Percentiles rank a stretch among this genome's conserved stretches.
Evolutionary conservation across 805 yeast genomes (phyloP).

Genomic region (Brettanomyces sp.): DNA sequence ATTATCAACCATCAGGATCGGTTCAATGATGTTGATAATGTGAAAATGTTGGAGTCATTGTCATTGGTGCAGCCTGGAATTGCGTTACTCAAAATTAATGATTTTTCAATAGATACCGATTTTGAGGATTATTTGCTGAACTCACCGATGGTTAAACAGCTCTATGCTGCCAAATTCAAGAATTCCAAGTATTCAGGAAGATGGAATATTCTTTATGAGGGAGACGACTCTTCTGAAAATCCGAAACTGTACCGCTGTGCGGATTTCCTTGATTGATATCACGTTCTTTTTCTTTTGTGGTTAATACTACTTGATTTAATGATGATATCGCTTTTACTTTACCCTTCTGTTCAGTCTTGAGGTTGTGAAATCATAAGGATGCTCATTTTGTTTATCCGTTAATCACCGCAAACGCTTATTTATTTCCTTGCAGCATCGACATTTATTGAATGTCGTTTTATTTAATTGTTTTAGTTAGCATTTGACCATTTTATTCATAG

Average conservation of each 20-base stretch:
- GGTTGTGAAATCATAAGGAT: no score
- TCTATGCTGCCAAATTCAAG: conserved; percentile 2
- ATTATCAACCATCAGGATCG: conserved; percentile 11
- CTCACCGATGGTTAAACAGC: conserved; percentile 13
- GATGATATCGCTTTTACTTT: neutral
- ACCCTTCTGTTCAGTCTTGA: no score
- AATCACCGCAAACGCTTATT: no score
- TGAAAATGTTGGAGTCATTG: conserved; percentile 15
- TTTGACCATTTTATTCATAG: no score
- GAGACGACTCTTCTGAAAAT: neutral
- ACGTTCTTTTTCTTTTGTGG: neutral
- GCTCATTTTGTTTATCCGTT: no score
- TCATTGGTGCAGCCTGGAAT: conserved; percentile 14
- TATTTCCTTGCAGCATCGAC: no score
- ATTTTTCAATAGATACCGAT: neutral
- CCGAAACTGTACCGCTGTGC: neutral
- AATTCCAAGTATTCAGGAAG: conserved; percentile 1
- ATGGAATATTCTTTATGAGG: conserved; percentile 5
- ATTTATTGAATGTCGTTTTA: no score
- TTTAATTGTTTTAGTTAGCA: no score
- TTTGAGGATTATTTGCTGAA: conserved; percentile 12
- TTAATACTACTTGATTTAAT: neutral
- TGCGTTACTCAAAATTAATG: conserved; percentile 9
- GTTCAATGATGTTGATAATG: conserved; percentile 5
- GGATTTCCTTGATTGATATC: neutral